Conservation (phyloP, 352 stramenopile genomes). For the Elongisporangium anandrum region DNA sequence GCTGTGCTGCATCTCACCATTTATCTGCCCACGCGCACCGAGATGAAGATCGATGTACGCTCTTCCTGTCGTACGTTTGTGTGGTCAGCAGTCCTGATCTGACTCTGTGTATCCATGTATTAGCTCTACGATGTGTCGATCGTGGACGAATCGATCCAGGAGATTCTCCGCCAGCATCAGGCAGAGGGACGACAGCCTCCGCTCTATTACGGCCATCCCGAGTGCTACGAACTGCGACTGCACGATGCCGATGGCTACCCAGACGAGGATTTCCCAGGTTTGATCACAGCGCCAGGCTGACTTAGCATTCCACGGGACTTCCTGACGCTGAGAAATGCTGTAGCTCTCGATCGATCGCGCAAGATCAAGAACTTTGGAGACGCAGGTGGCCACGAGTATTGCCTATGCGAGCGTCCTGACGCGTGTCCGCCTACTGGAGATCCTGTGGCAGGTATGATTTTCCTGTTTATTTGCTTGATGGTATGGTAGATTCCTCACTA, state of each 20-base stretch:
- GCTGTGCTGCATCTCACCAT: slow-evolving; percentile 81
- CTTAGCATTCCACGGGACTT: background rate
- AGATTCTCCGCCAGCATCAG: slow-evolving; percentile 72
- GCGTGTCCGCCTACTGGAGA: slow-evolving; percentile 73
- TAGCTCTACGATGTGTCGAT: slow-evolving; percentile 86
- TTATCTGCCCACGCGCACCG: slow-evolving; percentile 74
- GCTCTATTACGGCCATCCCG: slow-evolving; percentile 82
- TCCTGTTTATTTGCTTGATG: background rate
- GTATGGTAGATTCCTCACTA: background rate
- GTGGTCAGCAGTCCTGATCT: background rate
- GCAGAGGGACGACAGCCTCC: slow-evolving; percentile 50
- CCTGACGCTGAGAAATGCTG: background rate
- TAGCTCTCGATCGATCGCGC: slow-evolving; percentile 74
- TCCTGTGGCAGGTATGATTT: slow-evolving; percentile 30
- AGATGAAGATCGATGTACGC: slow-evolving; percentile 87
- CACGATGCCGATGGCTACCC: slow-evolving; percentile 82
- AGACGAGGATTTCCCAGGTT: slow-evolving; percentile 86
- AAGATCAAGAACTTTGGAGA: slow-evolving; percentile 92
- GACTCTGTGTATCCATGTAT: slow-evolving; percentile 3
- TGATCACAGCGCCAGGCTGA: background rate
- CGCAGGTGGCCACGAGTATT: slow-evolving; percentile 82
- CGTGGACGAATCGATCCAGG: slow-evolving; percentile 84
- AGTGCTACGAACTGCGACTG: slow-evolving; percentile 84
- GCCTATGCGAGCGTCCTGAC: slow-evolving; percentile 81
- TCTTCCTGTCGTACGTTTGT: background rate